Conservation (phyloP, 2,329 filamentous ascomycete species). For the Venturia asperata region DNA sequence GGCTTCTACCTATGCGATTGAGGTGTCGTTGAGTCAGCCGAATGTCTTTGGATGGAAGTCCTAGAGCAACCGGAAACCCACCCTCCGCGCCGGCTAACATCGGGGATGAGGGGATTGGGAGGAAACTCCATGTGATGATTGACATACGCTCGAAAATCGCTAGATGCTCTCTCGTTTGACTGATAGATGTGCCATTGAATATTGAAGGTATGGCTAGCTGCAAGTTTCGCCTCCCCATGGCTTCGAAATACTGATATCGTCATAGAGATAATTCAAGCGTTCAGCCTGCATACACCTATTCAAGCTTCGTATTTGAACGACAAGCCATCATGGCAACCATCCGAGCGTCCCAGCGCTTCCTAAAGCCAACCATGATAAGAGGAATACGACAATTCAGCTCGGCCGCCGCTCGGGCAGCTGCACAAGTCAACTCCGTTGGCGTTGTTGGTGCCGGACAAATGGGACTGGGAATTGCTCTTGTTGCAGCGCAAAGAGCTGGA, state of each 20-base stretch:
- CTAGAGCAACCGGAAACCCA: not conserved
- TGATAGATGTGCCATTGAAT: not conserved
- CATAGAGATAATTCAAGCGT: not conserved
- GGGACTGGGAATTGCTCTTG: constrained; percentile 92
- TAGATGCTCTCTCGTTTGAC: not conserved
- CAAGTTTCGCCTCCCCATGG: not conserved
- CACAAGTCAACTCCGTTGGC: constrained; percentile 75
- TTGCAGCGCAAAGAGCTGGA: constrained; percentile 76
- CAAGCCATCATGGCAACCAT: not conserved
- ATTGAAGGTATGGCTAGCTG: not conserved
- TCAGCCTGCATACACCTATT: not conserved
- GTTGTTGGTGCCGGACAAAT: constrained; percentile 95
- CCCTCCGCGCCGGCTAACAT: not conserved
- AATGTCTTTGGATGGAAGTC: not conserved
- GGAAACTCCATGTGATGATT: not conserved
- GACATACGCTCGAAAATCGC: not conserved
- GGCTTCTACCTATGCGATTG: not conserved
- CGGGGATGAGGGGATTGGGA: not conserved
- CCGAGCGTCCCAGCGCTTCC: not conserved
- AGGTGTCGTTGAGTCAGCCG: not conserved
- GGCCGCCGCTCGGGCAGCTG: constrained; percentile 6
- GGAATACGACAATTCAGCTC: constrained; percentile 17
- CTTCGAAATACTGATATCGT: not conserved
- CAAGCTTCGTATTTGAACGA: not conserved
- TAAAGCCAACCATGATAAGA: not conserved